Base-by-base conservation (phyloP, 805 yeast species). In the Suhomyces tanzawaensis region DNA sequence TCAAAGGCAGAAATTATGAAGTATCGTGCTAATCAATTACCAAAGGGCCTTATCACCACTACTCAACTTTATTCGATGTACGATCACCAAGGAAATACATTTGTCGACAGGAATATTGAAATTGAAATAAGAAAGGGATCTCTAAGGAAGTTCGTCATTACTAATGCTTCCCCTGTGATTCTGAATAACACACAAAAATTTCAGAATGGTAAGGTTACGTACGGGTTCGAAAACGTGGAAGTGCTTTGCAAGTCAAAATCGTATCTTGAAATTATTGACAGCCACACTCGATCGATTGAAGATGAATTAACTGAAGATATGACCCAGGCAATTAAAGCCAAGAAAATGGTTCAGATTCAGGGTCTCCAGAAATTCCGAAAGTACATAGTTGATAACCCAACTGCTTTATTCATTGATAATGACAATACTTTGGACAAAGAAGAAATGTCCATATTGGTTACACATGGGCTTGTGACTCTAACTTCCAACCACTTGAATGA, bases 31-130 rank as follows among this genome's bases (percentile, higher is more conserved):
- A 40, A 37, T 26, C 62, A 60, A 17, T 45, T 69, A 2, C 77
- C 79, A 0, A 55, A 45, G 12, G 66, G 69, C 7, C 44, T 74
- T 25, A 56, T 74, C 7, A 62, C 76, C 1, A 42, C 66, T 9
- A 66, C 66, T 22, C 82, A 77, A 42, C 46, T 79, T 3, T 78
- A 78, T 46, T 59, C 81, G 1, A 46, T 77, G 8, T 72, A 66
- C 37, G 65, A 65, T 11, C 53, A 61, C 17, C 58, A 65, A 29
- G 76, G 78, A 0, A 54, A 64, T 44, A 75, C 82, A 0, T 67
- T 62, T 51, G 77, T 77, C 2, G 84, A 79, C 46, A 62, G 62
- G 26, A 59, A 58, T 32, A 51, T 77, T 1, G 74, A 70, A 37
- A 41, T 58, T 11, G 46, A 66, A 26, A 58, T 65, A 1, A 52